Conservation (phyloP, 2,329 filamentous ascomycete genomes). For the Teratosphaeria epicoccoides region DNA sequence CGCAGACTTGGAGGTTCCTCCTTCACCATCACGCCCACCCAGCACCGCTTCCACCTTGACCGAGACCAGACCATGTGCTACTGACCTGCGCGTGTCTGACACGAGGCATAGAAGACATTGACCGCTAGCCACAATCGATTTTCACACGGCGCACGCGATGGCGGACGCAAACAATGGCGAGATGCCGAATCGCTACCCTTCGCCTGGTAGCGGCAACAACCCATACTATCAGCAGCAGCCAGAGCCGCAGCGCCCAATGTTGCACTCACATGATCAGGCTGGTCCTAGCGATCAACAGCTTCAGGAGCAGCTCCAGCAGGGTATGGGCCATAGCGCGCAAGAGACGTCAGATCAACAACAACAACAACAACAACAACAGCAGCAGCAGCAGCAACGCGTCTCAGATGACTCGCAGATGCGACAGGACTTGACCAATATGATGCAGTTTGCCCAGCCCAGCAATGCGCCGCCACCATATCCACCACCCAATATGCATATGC, state of each 20-base stretch:
- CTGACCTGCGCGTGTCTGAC: background rate
- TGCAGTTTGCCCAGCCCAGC: background rate
- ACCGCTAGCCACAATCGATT: background rate
- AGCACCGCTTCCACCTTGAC: background rate
- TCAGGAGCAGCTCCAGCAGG: background rate
- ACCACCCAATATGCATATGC: background rate
- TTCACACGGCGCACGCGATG: background rate
- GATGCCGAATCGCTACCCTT: conserved; percentile 3
- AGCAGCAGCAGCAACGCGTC: background rate
- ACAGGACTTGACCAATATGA: conserved; percentile 2
- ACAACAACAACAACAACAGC: background rate
- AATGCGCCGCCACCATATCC: background rate
- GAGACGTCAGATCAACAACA: background rate
- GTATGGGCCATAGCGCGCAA: background rate
- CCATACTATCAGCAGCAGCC: conserved; percentile 2
- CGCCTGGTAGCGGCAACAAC: background rate
- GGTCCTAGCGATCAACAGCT: background rate
- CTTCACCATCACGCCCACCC: background rate
- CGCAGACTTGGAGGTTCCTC: background rate
- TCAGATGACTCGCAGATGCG: conserved; percentile 4
- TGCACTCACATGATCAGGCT: background rate
- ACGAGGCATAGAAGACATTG: background rate
- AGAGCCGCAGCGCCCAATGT: background rate
- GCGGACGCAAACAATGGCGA: background rate
- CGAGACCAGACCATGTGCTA: background rate